A percentile compares a stretch with the other conserved stretches of the same genome.
These are phyloP conservation scores for Talaromyces verruculosus DNA, from an alignment of 2,329 filamentous ascomycete species.

Conservation along the genomic window DNA sequence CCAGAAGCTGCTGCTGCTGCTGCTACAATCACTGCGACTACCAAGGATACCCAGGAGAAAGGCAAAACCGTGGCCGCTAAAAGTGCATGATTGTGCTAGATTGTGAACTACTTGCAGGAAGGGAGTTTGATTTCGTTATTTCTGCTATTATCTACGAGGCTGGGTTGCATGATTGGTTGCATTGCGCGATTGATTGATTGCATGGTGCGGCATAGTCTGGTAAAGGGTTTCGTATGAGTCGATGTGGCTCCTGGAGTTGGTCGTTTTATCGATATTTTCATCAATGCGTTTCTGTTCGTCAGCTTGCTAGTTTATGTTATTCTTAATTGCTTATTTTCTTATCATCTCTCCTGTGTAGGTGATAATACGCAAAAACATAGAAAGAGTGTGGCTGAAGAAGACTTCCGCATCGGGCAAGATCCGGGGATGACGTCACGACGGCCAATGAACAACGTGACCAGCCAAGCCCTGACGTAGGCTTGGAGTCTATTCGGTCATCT, in stretches of 20 bases:
- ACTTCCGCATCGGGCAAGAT: conserved; percentile 21
- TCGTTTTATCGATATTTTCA: neutral
- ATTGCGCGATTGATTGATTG: conserved; percentile 11
- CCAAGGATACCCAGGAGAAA: neutral
- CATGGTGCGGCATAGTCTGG: neutral
- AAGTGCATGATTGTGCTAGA: conserved; percentile 10
- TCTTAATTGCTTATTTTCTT: neutral
- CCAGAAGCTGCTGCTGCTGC: conserved; percentile 31
- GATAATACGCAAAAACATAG: neutral
- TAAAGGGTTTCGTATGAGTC: neutral
- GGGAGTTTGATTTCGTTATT: conserved; percentile 8
- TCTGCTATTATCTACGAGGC: neutral
- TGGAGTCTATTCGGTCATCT: neutral
- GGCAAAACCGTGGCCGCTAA: neutral
- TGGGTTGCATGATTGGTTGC: conserved; percentile 1
- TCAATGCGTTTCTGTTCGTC: neutral
- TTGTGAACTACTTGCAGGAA: neutral
- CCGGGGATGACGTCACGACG: conserved; percentile 19
- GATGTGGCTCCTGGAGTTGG: neutral
- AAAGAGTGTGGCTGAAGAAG: neutral
- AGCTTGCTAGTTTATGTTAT: neutral
- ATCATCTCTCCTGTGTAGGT: neutral
- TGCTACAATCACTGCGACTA: conserved; percentile 7
- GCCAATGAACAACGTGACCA: conserved; percentile 15
- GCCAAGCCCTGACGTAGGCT: conserved; percentile 18